phyloP scores from a whole-genome alignment of 306 rosid species.

The Fragaria ananassa region DNA sequence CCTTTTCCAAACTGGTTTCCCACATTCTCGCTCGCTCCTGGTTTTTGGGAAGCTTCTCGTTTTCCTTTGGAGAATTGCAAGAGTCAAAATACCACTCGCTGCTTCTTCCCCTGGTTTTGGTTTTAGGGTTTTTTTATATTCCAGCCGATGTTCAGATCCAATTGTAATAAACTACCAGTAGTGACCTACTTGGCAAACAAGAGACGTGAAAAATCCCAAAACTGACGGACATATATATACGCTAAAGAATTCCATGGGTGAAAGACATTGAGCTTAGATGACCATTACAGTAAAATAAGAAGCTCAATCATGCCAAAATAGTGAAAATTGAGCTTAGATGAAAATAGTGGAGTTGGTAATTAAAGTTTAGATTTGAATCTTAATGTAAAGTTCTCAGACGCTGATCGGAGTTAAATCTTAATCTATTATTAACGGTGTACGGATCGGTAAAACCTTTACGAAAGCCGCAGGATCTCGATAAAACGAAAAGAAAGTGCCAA shows the following conservation, averaged over 20 bases:
- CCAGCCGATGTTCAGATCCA: background rate
- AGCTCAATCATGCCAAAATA: background rate
- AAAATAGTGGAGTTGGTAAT: no score
- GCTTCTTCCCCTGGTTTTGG: background rate
- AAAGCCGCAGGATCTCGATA: no score
- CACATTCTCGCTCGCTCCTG: background rate
- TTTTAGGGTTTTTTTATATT: conserved; percentile 1
- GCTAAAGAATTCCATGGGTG: background rate
- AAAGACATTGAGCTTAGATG: no score
- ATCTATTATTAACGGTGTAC: no score
- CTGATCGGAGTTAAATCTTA: no score
- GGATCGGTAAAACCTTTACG: no score
- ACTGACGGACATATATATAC: background rate
- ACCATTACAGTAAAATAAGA: background rate
- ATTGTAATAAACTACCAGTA: background rate
- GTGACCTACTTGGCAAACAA: background rate
- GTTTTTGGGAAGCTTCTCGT: conserved; percentile 10
- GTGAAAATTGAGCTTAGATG: no score
- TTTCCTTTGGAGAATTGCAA: background rate
- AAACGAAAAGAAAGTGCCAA: background rate
- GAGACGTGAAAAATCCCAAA: background rate
- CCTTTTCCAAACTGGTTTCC: background rate
- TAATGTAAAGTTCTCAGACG: no score
- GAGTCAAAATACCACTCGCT: background rate
- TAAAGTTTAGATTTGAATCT: no score